These are phyloP conservation scores for Nigrograna mackinnonii DNA, from an alignment of 2,329 filamentous ascomycete genomes.

Conservation along the genomic window DNA sequence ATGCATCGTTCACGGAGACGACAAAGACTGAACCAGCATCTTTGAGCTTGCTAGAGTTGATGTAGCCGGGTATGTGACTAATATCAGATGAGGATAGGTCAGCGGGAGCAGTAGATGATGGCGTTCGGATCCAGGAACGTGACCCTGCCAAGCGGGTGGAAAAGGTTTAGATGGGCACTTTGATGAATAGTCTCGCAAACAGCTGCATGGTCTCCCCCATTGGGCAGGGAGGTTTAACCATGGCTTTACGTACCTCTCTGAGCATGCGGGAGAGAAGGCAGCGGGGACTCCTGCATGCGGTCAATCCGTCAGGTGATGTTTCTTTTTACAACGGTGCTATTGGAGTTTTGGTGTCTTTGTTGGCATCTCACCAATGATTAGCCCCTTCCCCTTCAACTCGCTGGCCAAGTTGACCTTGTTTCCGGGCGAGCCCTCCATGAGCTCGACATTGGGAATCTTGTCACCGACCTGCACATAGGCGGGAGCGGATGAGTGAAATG, in stretches of 20 bases:
- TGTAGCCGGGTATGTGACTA: conserved; percentile 90
- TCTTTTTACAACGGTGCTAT: background rate
- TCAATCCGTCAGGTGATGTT: conserved; percentile 32
- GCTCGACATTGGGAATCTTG: conserved; percentile 73
- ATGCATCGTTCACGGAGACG: conserved; percentile 78
- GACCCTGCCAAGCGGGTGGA: too few species aligned
- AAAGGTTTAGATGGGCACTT: too few species aligned
- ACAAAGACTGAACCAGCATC: conserved; percentile 64
- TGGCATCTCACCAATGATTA: conserved; percentile 64
- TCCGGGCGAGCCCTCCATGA: conserved; percentile 83
- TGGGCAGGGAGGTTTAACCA: too few species aligned
- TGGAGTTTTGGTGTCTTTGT: background rate
- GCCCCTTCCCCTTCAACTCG: conserved; percentile 72
- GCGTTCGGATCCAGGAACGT: too few species aligned
- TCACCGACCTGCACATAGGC: conserved; percentile 77
- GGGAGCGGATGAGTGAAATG: conserved; percentile 68
- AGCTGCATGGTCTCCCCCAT: too few species aligned
- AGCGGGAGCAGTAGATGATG: too few species aligned
- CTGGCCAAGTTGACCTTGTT: conserved; percentile 87
- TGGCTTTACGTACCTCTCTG: too few species aligned
- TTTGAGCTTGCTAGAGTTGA: conserved; percentile 77
- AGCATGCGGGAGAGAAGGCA: conserved; percentile 62
- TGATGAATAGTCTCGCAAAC: too few species aligned
- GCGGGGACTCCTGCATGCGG: conserved; percentile 41
- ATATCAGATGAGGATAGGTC: too few species aligned